Conservation (phyloP, 83 land plant species). For the Diphasiastrum complanatum region DNA sequence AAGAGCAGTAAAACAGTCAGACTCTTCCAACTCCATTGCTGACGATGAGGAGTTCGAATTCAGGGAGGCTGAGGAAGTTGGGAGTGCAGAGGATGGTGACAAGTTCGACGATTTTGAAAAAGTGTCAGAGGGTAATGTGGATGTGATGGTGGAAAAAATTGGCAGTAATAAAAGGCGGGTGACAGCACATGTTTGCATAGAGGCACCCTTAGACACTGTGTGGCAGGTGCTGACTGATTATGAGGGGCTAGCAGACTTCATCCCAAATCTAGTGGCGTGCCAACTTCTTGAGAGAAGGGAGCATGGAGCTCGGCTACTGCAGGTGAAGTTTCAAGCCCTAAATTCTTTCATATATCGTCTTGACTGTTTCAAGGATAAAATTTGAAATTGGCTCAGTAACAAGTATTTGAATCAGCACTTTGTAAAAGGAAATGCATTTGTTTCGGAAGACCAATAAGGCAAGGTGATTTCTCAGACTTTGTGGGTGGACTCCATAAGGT, state of each 20-base stretch:
- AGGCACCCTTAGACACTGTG: constrained; percentile 51
- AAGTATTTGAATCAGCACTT: not conserved
- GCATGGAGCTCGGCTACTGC: constrained; percentile 56
- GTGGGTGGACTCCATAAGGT: no score
- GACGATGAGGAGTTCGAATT: no score
- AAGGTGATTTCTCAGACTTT: no score
- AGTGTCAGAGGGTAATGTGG: constrained; percentile 16
- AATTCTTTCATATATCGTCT: not conserved
- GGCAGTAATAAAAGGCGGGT: constrained; percentile 52
- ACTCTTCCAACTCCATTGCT: no score
- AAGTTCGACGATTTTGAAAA: no score
- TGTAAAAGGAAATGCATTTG: no score
- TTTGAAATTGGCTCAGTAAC: not conserved
- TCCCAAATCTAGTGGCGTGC: constrained; percentile 70
- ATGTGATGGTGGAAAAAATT: constrained; percentile 40
- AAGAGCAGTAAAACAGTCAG: no score
- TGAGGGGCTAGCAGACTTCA: constrained; percentile 64
- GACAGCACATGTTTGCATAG: constrained; percentile 38
- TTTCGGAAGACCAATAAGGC: no score
- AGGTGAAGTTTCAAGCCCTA: constrained; percentile 37
- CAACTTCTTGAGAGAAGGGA: constrained; percentile 46
- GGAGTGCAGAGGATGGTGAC: no score
- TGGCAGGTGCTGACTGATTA: constrained; percentile 82
- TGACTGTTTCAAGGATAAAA: constrained; percentile 2
- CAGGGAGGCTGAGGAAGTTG: no score